Conservation (phyloP, 441 rosid genomes). For the Gossypium davidsonii region DNA sequence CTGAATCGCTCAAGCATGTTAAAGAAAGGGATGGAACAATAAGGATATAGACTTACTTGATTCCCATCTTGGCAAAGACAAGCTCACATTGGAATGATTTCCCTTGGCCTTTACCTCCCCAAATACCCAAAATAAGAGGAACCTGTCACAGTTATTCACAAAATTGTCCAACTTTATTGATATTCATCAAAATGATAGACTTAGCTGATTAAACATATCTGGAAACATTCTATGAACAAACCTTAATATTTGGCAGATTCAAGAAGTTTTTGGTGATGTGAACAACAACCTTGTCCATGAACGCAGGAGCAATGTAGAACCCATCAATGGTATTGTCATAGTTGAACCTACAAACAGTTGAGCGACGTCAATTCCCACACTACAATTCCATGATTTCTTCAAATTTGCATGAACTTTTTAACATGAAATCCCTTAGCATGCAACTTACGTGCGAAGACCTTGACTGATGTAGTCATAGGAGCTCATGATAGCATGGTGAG, state of each 20-base stretch:
- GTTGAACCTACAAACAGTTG: slow-evolving; percentile 40
- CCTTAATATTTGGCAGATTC: slow-evolving; percentile 85
- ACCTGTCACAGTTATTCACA: slow-evolving; percentile 32
- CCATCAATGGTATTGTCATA: slow-evolving; percentile 78
- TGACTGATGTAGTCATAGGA: slow-evolving; percentile 75
- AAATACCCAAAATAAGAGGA: slow-evolving; percentile 89
- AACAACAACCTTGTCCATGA: slow-evolving; percentile 95
- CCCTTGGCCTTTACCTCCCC: slow-evolving; percentile 99
- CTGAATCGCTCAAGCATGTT: not conserved
- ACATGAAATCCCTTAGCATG: not conserved
- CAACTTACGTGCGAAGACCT: slow-evolving; percentile 64
- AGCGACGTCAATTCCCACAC: not conserved
- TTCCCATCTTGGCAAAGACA: slow-evolving; percentile 95
- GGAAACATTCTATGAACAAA: slow-evolving; percentile 9
- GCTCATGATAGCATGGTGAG: slow-evolving; percentile 66
- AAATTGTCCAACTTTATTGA: not conserved
- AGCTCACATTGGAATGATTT: slow-evolving; percentile 97
- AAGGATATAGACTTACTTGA: slow-evolving; percentile 46
- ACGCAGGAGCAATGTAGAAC: slow-evolving; percentile 85
- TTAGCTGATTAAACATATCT: not conserved
- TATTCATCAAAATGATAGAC: not conserved
- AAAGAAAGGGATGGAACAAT: not conserved
- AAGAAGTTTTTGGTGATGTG: slow-evolving; percentile 93
- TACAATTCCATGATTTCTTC: not conserved
- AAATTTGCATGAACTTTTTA: not conserved